phyloP scores from a whole-genome alignment of 208 protist species.

The Angomonas deanei region DNA sequence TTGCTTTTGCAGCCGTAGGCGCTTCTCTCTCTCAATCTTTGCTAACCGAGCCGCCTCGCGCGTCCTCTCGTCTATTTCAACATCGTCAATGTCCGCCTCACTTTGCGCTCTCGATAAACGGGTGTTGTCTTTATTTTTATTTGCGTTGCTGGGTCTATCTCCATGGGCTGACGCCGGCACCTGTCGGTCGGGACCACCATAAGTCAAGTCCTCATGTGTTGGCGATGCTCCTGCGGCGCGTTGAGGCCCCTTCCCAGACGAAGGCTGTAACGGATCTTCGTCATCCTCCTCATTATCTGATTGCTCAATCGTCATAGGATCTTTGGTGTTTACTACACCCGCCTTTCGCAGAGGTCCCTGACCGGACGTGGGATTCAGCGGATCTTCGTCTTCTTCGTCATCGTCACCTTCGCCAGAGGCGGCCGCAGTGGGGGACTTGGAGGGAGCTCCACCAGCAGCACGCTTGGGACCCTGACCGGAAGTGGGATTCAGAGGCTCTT shows the following conservation, averaged over 20 bases:
- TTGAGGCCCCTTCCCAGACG: background rate
- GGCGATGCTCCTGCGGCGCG: background rate
- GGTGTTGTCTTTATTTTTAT: no score
- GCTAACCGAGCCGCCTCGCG: background rate
- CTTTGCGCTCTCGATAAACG: background rate
- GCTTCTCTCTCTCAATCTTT: slow-evolving; percentile 6
- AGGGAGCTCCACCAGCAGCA: background rate
- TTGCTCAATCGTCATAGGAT: no score
- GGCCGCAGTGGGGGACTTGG: background rate
- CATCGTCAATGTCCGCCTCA: background rate
- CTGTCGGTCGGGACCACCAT: no score
- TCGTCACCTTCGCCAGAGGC: background rate
- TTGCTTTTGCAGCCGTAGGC: background rate
- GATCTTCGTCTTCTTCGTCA: background rate
- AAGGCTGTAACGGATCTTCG: no score
- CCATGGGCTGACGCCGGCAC: background rate
- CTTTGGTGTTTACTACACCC: no score
- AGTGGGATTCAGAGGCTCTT: background rate
- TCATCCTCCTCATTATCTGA: background rate
- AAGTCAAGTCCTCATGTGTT: no score
- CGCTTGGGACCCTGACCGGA: slow-evolving; percentile 1
- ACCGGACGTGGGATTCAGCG: no score
- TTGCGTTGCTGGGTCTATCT: no score
- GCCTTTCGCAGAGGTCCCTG: background rate
- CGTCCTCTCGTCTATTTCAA: slow-evolving; percentile 7